phyloP scores from a whole-genome alignment of 1,139 yeast genomes.

The Nakaseomyces kungkrabaensis region DNA sequence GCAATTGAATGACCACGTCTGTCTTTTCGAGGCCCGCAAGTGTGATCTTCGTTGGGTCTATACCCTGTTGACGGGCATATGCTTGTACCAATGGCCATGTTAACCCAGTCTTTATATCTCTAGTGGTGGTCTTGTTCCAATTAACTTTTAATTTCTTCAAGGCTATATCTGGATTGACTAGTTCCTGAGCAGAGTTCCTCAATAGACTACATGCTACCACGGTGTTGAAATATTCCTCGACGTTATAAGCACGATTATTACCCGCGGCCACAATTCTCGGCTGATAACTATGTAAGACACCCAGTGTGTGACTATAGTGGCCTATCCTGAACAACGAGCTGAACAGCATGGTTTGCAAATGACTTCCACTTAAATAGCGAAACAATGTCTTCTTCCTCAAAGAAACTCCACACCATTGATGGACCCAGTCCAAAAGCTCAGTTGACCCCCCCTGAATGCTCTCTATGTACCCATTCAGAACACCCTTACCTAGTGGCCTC shows the following conservation, averaged over 20 bases:
- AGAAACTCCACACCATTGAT: slow-evolving; percentile 23
- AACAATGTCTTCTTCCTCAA: slow-evolving; percentile 20
- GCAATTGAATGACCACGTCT: not conserved
- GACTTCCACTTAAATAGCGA: slow-evolving; percentile 24
- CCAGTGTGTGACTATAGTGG: slow-evolving; percentile 16
- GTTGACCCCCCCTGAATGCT: slow-evolving; percentile 25
- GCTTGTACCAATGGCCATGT: slow-evolving; percentile 15
- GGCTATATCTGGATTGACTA: slow-evolving; percentile 13
- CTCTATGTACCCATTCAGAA: slow-evolving; percentile 30
- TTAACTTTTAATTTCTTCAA: slow-evolving; percentile 14
- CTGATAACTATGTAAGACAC: slow-evolving; percentile 14
- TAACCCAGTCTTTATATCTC: slow-evolving; percentile 19
- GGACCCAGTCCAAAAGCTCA: slow-evolving; percentile 29
- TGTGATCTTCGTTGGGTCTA: not conserved
- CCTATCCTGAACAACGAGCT: slow-evolving; percentile 23
- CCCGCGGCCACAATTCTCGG: slow-evolving; percentile 14
- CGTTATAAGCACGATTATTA: slow-evolving; percentile 16
- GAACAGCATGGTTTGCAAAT: slow-evolving; percentile 27
- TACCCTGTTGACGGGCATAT: slow-evolving; percentile 16
- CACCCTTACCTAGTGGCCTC: slow-evolving; percentile 30
- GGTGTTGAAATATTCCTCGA: slow-evolving; percentile 23
- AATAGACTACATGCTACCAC: slow-evolving; percentile 22
- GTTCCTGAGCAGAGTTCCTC: slow-evolving; percentile 13
- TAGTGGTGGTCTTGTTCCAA: slow-evolving; percentile 15
- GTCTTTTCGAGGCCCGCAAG: slow-evolving; percentile 1